A percentile compares a stretch with the other conserved stretches of the same genome.
Conservation (phyloP, 2,329 filamentous ascomycete genomes). For the Calonectria hawksworthii region DNA sequence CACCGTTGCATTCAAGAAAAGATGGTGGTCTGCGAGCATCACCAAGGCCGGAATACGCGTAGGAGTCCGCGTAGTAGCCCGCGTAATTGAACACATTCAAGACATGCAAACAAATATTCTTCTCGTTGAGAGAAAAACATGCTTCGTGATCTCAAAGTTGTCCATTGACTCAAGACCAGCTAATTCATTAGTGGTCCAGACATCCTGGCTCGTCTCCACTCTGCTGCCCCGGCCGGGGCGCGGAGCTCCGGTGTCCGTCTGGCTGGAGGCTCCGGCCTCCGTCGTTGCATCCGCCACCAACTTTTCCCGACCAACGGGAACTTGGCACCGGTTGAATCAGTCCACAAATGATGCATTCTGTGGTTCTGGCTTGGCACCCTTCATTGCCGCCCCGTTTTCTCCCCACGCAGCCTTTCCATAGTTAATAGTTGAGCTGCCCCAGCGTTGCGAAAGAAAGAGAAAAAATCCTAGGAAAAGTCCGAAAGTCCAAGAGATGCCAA, state of each 20-base stretch:
- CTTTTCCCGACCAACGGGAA: not conserved
- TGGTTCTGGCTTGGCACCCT: too few relatives aligned
- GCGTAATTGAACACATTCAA: not conserved
- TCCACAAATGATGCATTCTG: not conserved
- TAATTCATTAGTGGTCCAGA: not conserved
- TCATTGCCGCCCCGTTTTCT: not conserved
- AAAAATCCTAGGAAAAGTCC: not conserved
- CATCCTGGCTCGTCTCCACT: not conserved
- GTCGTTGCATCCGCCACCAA: not conserved
- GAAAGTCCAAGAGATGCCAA: not conserved
- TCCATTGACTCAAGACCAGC: not conserved
- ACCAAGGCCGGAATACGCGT: not conserved
- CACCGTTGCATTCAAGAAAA: not conserved
- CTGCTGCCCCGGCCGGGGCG: not conserved
- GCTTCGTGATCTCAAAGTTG: not conserved
- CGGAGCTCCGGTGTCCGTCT: constrained; percentile 1
- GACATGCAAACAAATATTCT: not conserved
- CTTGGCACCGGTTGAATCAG: not conserved
- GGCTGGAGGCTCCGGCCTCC: not conserved
- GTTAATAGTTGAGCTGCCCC: not conserved
- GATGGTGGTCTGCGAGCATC: not conserved
- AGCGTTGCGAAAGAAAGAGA: not conserved
- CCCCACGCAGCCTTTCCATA: not conserved
- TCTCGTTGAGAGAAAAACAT: not conserved
- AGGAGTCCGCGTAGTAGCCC: not conserved